Base-by-base conservation (phyloP, 768 basidiomycete genomes). In the Cyathus striatus region DNA sequence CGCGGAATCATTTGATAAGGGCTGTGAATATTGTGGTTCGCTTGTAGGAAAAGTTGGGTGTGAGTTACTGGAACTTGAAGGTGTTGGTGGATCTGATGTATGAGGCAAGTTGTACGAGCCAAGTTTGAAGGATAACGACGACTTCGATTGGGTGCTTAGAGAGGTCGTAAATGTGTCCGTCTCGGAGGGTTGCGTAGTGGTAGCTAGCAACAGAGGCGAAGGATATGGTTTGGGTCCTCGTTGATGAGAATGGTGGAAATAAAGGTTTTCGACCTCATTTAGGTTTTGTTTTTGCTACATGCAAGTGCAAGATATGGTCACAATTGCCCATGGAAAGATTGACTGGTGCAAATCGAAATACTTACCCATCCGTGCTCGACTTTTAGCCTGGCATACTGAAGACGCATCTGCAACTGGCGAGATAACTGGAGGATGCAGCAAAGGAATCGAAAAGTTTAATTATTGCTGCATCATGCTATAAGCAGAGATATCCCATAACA, bases 311-410 rank as follows among this genome's bases (percentile, higher is more conserved):
- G 23, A 42, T 20, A 25, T 3, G 25, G 39, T 13, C 13, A 34
- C 4, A 18, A 5, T 25, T 22, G 32, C 40, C 23, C 7, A 32
- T 37, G 22, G 23, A 39, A 43, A 50, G 35, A 45, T 38, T 27
- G 22, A 21, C 38, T 25, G 42, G 44, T 32, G 35, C 43, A 45
- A 13, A 23, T n/a, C 30, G 14, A 36, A 25, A 7, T 25, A 66
- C 79, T 32, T 57, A 86, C 86, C 86, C 86, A 89, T 34, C 86
- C 86, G 56, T 86, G 75, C 49, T 89, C 85, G 38, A 89, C 86
- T 56, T 89, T 89, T 45, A 89, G 66, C 56, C 75, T 72, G 12
- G 86, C 86, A 52, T 88, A 89, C 53, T 84, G 86, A 14, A 89
- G 66, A 20, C 86, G 76, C 62, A 85, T 70, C 53, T 83, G 82